Base-by-base conservation (phyloP, 2,329 filamentous ascomycete genomes). In the Macrophomina tecta region DNA sequence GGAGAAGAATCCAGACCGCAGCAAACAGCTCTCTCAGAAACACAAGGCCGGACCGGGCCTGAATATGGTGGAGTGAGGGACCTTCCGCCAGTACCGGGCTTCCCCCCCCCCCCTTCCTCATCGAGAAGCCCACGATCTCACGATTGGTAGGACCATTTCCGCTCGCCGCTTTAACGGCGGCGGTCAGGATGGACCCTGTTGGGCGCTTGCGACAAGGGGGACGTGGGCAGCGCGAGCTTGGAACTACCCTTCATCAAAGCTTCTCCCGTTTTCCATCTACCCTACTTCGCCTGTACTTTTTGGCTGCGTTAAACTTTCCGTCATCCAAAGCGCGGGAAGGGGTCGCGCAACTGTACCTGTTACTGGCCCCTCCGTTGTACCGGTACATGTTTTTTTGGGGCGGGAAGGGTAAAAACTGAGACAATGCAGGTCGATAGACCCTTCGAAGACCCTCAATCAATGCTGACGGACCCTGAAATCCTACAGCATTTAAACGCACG, bases 111-210 rank as follows among this genome's bases (percentile, higher is more conserved):
- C 16, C 32, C 36, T 40, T 23, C 12, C 40, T 48, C 30, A 36
- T 45, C 40, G 56, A 36, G 12, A 23, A 46, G 11, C 28, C 12
- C 56, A 61, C 28, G 56, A 36, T 61, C 5, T 16, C 56, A 61
- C 28, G 40, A 36, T 61, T 7, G 38, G 28, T 12, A 61, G 40
- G 40, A 32, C 40, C 40, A 28, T 23, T 34, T 56, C 28, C 28
- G 28, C 56, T 46, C 30, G 56, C 56, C 56, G 56, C 56, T 61
- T 61, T 61, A 61, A 61, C 56, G 42, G 55, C 38, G 14, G 56
- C 56, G 56, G 40, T 61, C 56, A 61, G 40, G 56, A 36, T 61
- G 40, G 56, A 34, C 56, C 56, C 42, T 61, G 56, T 32, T 46
- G 8, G 9, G 36, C 28, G 40, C 38, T 45, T 45, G 42, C 55